Evolutionary conservation across 257 asterid species (phyloP), one percentile per base, ranked within the genome.

Genomic region (Voacanga thouarsii): DNA sequence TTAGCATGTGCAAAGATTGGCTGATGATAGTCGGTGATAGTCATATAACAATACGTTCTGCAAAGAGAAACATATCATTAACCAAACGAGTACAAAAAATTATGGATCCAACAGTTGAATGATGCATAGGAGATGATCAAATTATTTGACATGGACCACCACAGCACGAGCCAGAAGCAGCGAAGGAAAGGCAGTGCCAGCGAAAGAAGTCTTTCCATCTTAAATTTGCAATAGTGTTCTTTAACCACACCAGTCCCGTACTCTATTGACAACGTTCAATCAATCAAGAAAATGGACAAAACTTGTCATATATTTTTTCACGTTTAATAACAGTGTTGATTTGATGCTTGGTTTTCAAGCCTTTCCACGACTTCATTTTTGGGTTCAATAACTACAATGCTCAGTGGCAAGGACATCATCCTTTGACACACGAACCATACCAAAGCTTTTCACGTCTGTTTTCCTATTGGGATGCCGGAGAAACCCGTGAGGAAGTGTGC

Each of bases 101-200:
- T 6, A 33, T 65, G 65, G 2, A 65, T 30, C 45, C 16, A 55
- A 55, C 61, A 5, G 61, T 55, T 55, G n/a, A 55, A 55, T 55
- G 24, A 1, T 23, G n/a, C 0, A 33, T 0, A 30, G 19, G 0
- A 33, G 49, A 21, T 19, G n/a, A 18, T 37, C 1, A 19, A 15
- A 64, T 30, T 30, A 63, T 63, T 63, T 63, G 50, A 75, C 70
- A 75, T 59, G 56, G 70, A 75, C 78, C 12, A 12, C 66, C 70
- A 21, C 66, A 33, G 28, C 74, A 44, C 3, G 33, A 7, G 23
- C 5, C 45, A 26, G 44, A 12, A 0, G 33, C n/a, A 45, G 57
- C 16, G 59, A 59, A 26, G 45, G 11, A 15, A 59, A 49, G 76
- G 60, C 76, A 24, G 72, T 76, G 79, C 72, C 79, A 76, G 79